These are phyloP conservation scores for Sclerotinia spermophila DNA, from an alignment of 2,329 filamentous ascomycete genomes.

Conservation along the genomic window DNA sequence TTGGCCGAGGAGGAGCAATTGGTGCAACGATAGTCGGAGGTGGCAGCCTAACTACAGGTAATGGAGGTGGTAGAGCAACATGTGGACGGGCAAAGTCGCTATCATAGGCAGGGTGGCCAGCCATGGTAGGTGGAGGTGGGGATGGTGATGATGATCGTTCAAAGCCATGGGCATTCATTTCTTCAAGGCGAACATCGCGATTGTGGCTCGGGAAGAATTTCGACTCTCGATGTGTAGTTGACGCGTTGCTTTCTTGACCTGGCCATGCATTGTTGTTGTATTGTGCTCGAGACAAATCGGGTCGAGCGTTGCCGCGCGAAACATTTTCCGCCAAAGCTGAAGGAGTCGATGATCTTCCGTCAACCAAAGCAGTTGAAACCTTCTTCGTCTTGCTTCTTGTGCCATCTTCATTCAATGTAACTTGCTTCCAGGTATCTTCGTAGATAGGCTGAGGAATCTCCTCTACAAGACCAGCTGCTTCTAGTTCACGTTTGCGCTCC, in stretches of 20 bases:
- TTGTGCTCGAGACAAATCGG: conserved; percentile 26
- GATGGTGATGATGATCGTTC: conserved; percentile 53
- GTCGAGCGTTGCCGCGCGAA: conserved; percentile 18
- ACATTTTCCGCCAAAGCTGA: conserved; percentile 26
- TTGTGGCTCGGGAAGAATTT: conserved; percentile 54
- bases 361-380: conserved; percentile 26
- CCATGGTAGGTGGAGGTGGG: conserved; percentile 67
- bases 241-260: conserved; percentile 31
- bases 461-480: conserved; percentile 29
- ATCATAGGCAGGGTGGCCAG: conserved; percentile 68
- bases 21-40: conserved; percentile 43
- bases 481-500: conserved; percentile 27
- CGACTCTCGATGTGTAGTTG: conserved; percentile 51
- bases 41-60: conserved; percentile 78
- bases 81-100: conserved; percentile 62
- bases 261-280: conserved; percentile 35
- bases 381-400: conserved; percentile 30
- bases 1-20: conserved; percentile 44
- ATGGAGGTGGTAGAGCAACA: conserved; percentile 65
- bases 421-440: conserved; percentile 36
- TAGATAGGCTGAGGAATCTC: conserved; percentile 26
- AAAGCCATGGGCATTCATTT: conserved; percentile 34
- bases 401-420: conserved; percentile 34
- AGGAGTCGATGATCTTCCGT: conserved; percentile 22
- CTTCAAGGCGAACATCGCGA: conserved; percentile 46